Base-by-base conservation (phyloP, 2,329 filamentous ascomycete genomes). In the Penicillium concentricum region DNA sequence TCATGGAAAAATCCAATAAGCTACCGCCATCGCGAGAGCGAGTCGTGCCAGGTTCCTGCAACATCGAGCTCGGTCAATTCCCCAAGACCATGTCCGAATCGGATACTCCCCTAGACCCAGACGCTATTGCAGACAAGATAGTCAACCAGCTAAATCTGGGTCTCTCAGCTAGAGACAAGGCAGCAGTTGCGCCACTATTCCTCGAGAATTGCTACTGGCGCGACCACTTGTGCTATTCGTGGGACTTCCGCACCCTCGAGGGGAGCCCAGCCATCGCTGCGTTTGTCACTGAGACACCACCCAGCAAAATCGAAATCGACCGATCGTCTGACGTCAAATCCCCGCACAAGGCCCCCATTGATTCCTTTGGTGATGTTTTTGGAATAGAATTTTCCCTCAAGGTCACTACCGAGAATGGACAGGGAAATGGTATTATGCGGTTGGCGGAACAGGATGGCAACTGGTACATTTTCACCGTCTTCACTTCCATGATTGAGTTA, bases 391-490 rank as follows among this genome's bases (percentile, higher is more conserved):
- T 83, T 56, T 87, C 85, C 62, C 72, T 87, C 48, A 78, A 69
- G 0, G 72, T 86, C 20, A 76, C 82, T 3, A 87, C 82, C 0
- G 72, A 76, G 5, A 62, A 83, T 1, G 87, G 87, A 0, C 61
- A 63, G 0, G 88, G 86, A 0, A 71, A 78, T 1, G 87, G 87
- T 1, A 62, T 89, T 1, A 76, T 82, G 0, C 76, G 84, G 4
- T 68, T 89, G 0, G 72, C 73, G 0, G 71, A 76, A 59, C 67
- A 72, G 5, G 72, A 71, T 0, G 72, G 69, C 3, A 55, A 72
- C 6, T 89, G 85, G 86, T 87, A 85, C 67, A 81, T 84, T 0
- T 87, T 84, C 60, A 86, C 84, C 1, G 64, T 90, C 0, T 89
- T 84, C 65, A 89, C 87, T 0, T 76, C 78, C 0, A 73, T 90